These are phyloP conservation scores for Monilinia fructicola DNA, from an alignment of 2,329 filamentous ascomycete species.

Conservation along the genomic window DNA sequence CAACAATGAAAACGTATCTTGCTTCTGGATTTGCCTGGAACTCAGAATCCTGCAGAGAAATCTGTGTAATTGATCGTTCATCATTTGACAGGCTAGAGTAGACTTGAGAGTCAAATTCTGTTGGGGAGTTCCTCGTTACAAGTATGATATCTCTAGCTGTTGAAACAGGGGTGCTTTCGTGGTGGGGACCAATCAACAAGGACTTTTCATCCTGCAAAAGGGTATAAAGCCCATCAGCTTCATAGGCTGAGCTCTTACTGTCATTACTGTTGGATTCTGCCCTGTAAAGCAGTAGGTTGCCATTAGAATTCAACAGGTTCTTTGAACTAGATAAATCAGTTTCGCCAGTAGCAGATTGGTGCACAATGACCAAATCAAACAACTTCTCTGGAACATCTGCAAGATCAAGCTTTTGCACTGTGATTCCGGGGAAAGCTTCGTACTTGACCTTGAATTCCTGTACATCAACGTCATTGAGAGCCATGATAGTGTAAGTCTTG, in stretches of 20 bases:
- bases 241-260: neutral
- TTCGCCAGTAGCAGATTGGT: neutral
- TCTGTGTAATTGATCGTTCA: neutral
- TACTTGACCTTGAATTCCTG: neutral
- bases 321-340: neutral
- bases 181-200: neutral
- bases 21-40: neutral
- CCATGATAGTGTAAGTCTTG: slow-evolving; percentile 7
- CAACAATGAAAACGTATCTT: slow-evolving; percentile 13
- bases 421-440: neutral
- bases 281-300: neutral
- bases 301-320: neutral
- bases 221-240: neutral
- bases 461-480: neutral
- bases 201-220: neutral
- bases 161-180: too few relatives aligned
- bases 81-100: neutral
- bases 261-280: neutral
- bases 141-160: slow-evolving; percentile 3
- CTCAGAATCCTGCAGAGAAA: neutral
- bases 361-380: slow-evolving; percentile 11
- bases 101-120: neutral
- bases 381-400: neutral
- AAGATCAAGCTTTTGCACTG: neutral
- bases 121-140: slow-evolving; percentile 4